Evolutionary conservation across 345 rosid species (phyloP).

Genomic region (Bretschneidera sinensis): DNA sequence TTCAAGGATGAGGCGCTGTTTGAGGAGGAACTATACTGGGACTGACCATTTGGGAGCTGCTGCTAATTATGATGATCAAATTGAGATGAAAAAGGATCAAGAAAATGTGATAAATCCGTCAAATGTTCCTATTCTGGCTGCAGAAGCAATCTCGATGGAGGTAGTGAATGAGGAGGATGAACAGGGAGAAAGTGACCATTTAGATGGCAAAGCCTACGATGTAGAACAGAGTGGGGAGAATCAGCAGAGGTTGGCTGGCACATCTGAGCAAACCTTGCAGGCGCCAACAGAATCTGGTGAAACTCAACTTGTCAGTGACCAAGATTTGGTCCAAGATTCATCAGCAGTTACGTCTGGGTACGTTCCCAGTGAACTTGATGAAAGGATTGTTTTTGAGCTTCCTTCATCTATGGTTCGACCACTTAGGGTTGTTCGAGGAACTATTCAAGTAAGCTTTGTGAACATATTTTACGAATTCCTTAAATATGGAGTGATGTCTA

Average conservation of each 20-base stretch:
- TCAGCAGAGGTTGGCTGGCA: conserved; percentile 40
- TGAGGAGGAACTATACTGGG: conserved; percentile 78
- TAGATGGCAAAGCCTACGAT: conserved; percentile 40
- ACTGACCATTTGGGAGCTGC: conserved; percentile 93
- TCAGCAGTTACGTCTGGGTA: conserved; percentile 76
- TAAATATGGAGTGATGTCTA: too few species aligned
- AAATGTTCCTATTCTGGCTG: conserved; percentile 66
- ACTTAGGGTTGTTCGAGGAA: conserved; percentile 76
- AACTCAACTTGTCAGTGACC: conserved; percentile 44
- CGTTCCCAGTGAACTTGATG: conserved; percentile 85
- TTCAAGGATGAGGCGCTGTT: conserved; percentile 87
- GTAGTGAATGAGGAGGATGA: conserved; percentile 75
- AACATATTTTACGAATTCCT: neutral
- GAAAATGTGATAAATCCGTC: conserved; percentile 48
- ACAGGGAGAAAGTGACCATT: conserved; percentile 55
- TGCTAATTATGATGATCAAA: conserved; percentile 74
- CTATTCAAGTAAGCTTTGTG: conserved; percentile 68
- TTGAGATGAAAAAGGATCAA: conserved; percentile 35
- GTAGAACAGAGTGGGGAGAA: conserved; percentile 39
- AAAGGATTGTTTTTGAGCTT: conserved; percentile 87
- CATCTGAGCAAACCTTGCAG: conserved; percentile 48
- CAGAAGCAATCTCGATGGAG: conserved; percentile 83
- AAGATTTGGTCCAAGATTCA: conserved; percentile 43
- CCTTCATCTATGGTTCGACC: conserved; percentile 96
- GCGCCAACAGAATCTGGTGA: conserved; percentile 41